phyloP scores from a whole-genome alignment of 202 grass and related monocot species.

The Eragrostis tef region DNA sequence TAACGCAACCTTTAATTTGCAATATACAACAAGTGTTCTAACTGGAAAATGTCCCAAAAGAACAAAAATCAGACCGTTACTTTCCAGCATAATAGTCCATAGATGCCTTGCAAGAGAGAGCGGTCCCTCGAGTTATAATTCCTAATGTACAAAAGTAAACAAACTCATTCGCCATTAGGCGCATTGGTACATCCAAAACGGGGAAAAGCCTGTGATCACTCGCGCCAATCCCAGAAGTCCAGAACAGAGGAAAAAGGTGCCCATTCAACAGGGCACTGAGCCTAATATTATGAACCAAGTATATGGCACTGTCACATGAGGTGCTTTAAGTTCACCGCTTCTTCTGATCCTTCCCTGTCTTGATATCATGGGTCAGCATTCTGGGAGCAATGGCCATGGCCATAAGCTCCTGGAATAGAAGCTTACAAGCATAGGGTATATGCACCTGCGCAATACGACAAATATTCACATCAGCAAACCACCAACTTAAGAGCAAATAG shows the following conservation, averaged over 20 bases:
- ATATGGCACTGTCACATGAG: not conserved
- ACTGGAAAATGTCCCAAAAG: not conserved
- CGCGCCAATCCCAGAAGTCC: not conserved
- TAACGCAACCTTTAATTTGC: not conserved
- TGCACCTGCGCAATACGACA: slow-evolving; percentile 56
- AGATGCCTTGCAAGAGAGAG: no score
- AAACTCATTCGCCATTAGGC: not conserved
- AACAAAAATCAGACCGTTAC: not conserved
- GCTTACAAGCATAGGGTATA: slow-evolving; percentile 92
- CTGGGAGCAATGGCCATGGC: slow-evolving; percentile 90
- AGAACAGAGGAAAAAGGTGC: slow-evolving; percentile 4
- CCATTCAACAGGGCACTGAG: not conserved
- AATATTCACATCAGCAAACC: slow-evolving; percentile 3
- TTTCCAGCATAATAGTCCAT: not conserved
- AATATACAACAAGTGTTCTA: not conserved
- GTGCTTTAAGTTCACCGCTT: slow-evolving; percentile 50
- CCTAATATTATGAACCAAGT: not conserved
- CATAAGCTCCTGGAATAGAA: slow-evolving; percentile 96
- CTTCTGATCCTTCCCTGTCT: slow-evolving; percentile 69
- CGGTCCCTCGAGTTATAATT: no score
- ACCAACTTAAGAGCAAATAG: not conserved
- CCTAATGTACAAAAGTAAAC: no score
- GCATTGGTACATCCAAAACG: not conserved
- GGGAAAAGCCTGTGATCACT: not conserved
- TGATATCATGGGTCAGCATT: slow-evolving; percentile 79